Percentiles rank a stretch among this genome's conserved stretches.
Evolutionary conservation across 2,329 filamentous ascomycete genomes (phyloP).

Genomic region (Fusarium begoniae): DNA sequence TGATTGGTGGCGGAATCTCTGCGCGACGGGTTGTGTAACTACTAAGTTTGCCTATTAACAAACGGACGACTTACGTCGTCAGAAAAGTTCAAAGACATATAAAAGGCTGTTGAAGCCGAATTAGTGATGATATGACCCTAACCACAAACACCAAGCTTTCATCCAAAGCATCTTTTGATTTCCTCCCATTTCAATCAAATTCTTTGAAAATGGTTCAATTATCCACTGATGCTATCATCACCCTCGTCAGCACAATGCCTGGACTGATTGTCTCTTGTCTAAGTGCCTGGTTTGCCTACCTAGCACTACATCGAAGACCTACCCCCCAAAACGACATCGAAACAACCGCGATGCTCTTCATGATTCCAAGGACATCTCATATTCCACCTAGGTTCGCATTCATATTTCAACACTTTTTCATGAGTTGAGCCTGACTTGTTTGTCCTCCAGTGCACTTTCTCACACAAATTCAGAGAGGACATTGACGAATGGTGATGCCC

Average conservation of each 20-base stretch:
- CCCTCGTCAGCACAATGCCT: neutral
- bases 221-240: neutral
- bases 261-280: neutral
- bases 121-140: no score
- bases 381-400: neutral
- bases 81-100: no score
- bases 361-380: neutral
- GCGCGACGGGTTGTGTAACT: no score
- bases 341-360: neutral
- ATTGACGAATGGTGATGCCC: neutral
- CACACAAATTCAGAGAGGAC: neutral
- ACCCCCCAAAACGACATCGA: fast-evolving
- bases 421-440: neutral
- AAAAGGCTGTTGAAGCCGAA: no score
- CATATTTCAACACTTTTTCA: fast-evolving
- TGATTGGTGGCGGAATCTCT: no score
- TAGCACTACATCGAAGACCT: neutral
- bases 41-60: no score
- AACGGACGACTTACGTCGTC: no score
- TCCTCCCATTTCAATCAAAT: no score
- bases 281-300: constrained; percentile 2
- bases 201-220: neutral
- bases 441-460: neutral
- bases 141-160: no score
- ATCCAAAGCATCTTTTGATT: no score